Percentiles rank a stretch among this genome's conserved stretches.
Evolutionary conservation across 2,329 filamentous ascomycete species (phyloP).

Genomic region (Colletotrichum tanaceti): DNA sequence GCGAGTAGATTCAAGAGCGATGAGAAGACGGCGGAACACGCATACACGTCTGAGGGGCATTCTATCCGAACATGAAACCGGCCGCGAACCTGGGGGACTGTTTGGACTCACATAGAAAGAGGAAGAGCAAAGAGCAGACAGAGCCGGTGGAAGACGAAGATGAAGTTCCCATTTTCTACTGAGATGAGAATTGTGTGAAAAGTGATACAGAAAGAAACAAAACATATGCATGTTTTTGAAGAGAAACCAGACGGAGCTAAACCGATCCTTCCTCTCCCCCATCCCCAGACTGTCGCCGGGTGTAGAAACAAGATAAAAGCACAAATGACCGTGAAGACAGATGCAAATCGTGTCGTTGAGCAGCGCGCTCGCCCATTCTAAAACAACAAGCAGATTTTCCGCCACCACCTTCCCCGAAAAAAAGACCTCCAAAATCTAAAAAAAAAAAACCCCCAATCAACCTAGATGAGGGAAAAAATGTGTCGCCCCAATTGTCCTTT

Average conservation of each 20-base stretch:
- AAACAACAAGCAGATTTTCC: slow-evolving; percentile 20
- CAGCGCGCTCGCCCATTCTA: slow-evolving; percentile 37
- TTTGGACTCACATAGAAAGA: no score
- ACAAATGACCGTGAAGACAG: neutral
- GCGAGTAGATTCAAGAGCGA: no score
- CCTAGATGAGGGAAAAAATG: no score
- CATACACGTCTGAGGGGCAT: no score
- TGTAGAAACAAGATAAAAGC: slow-evolving; percentile 2
- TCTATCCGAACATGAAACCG: no score
- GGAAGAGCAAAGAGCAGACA: neutral
- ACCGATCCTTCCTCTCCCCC: neutral
- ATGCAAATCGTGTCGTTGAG: slow-evolving; percentile 30
- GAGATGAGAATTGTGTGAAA: neutral
- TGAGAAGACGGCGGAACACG: no score
- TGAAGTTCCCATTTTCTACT: slow-evolving; percentile 1
- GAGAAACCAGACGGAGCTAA: slow-evolving; percentile 6
- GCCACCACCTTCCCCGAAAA: neutral
- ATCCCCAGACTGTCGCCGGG: slow-evolving; percentile 9
- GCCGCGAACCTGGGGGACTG: no score
- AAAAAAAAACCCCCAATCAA: neutral
- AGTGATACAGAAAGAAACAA: neutral
- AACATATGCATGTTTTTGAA: slow-evolving; percentile 27
- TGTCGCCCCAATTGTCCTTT: neutral
- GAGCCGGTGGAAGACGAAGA: neutral
- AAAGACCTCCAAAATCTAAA: no score